Base-by-base conservation (phyloP, 768 basidiomycete genomes). In the Rhizopogon rudus region DNA sequence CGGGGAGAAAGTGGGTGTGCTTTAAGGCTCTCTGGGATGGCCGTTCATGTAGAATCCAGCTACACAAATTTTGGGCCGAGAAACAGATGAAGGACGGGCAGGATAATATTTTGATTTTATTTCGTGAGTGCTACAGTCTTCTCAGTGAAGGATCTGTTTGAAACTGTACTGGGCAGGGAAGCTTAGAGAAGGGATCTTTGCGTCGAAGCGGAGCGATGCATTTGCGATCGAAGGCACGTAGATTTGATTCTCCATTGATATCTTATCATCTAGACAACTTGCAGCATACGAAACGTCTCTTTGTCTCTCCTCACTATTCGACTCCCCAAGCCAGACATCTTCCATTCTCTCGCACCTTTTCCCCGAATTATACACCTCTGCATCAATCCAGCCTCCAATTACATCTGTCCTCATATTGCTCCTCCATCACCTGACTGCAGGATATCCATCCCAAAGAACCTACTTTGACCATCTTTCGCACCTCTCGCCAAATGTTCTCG, bases 211-310 rank as follows among this genome's bases (percentile, higher is more conserved):
- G 54, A 72, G 56, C 17, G 89, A 89, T 64, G 55, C 52, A 3
- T 89, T 91, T 62, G 78, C 85, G 2, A 52, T 84, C 12, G 86
- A 90, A 81, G 89, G 88, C 87, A 55, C 40, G 75, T 53, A 46
- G 40, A 6, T 28, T 41, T 28, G 22, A 25, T n/a, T 3, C 51
- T 35, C n/a, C 22, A 3, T 35, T 51, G 12, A 40, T 52, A 31
- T 33, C 16, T 13, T 7, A 40, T 45, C 44, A 44, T 51, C 50
- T 50, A 31, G 35, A 31, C 45, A 48, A 28, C 22, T 51, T 20
- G 17, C 62, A 91, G 89, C 81, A 1, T 90, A 88, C 64, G 86
- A 91, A 70, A 87, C 80, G 4, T 91, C 89, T 0, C 73, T 90
- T 20, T 81, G 77, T 66, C 75, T 89, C 31, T 78, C 87, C 25